Conservation (phyloP, 2,329 filamentous ascomycete genomes). For the Phialophora chinensis region DNA sequence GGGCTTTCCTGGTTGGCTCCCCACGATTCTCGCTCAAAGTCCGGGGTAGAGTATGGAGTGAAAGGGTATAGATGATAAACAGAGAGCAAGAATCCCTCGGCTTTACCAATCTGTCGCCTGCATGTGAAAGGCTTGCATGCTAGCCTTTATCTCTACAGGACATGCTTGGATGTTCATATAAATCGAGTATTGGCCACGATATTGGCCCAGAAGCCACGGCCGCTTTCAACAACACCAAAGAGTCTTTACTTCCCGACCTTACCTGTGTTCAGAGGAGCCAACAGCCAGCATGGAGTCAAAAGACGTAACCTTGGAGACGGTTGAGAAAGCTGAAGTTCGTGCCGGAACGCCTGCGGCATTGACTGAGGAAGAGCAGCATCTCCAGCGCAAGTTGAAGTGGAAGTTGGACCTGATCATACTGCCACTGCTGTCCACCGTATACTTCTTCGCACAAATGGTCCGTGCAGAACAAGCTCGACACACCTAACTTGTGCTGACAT, state of each 20-base stretch:
- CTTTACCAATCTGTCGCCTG: background rate
- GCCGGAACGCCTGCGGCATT: background rate
- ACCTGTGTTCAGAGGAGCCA: background rate
- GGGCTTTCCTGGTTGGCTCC: background rate
- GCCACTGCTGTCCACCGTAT: slow-evolving; percentile 25
- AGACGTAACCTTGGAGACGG: slow-evolving; percentile 13
- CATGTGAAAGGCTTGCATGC: background rate
- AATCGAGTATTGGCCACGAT: background rate
- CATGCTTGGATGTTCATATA: background rate
- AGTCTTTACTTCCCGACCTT: background rate
- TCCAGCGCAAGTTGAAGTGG: slow-evolving; percentile 27
- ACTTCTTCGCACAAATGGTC: slow-evolving; percentile 26
- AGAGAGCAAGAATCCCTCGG: background rate
- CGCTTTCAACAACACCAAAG: background rate
- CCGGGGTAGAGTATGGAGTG: background rate
- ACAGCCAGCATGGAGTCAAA: slow-evolving; percentile 13
- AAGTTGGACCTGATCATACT: slow-evolving; percentile 28
- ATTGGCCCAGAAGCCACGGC: background rate
- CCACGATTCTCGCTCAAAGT: background rate
- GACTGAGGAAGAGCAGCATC: slow-evolving; percentile 6
- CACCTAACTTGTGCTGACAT: background rate
- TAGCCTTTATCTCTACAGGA: background rate
- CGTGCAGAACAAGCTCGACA: background rate
- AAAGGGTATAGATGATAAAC: background rate
- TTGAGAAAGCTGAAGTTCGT: slow-evolving; percentile 1